phyloP scores from a whole-genome alignment of 495 filamentous ascomycete species.

The Durotheca rogersii region DNA sequence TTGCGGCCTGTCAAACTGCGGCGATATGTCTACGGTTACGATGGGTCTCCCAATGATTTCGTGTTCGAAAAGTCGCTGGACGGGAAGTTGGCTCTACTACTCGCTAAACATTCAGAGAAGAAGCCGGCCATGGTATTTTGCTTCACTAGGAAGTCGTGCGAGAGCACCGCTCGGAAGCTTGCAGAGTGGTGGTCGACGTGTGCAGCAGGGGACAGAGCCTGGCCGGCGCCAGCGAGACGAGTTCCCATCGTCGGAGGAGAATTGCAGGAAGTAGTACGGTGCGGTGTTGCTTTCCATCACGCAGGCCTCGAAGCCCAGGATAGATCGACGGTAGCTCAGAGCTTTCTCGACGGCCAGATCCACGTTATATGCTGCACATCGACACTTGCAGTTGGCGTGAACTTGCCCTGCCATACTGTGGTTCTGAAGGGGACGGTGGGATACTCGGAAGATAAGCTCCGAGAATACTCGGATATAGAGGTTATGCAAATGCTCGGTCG shows the following conservation, averaged over 20 bases:
- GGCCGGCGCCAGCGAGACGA: slow-evolving; percentile 61
- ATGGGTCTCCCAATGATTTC: slow-evolving; percentile 72
- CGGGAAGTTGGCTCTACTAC: slow-evolving; percentile 71
- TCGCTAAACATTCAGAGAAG: slow-evolving; percentile 68
- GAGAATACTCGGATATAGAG: slow-evolving; percentile 87
- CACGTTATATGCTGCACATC: slow-evolving; percentile 94
- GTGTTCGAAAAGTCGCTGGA: slow-evolving; percentile 80
- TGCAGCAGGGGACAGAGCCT: slow-evolving; percentile 58
- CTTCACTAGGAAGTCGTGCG: slow-evolving; percentile 76
- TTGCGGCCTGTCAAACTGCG: slow-evolving; percentile 86
- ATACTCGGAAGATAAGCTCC: slow-evolving; percentile 62
- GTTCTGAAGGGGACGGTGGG: slow-evolving; percentile 86
- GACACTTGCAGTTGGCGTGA: slow-evolving; percentile 90
- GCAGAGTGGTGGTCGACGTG: slow-evolving; percentile 64
- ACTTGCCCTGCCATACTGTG: slow-evolving; percentile 89
- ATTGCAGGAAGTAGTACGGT: slow-evolving; percentile 60
- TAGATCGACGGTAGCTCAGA: slow-evolving; percentile 67
- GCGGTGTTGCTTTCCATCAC: slow-evolving; percentile 92
- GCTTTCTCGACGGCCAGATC: slow-evolving; percentile 73
- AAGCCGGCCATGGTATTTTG: slow-evolving; percentile 97
- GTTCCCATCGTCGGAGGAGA: slow-evolving; percentile 61
- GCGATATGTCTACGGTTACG: slow-evolving; percentile 79
- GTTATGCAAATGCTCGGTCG: slow-evolving; percentile 98
- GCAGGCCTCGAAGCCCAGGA: slow-evolving; percentile 77
- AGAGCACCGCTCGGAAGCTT: slow-evolving; percentile 72